A percentile compares a stretch with the other conserved stretches of the same genome.
Evolutionary conservation across 371 early-diverging fungal species (phyloP).

Genomic region (Mucor sp.): DNA sequence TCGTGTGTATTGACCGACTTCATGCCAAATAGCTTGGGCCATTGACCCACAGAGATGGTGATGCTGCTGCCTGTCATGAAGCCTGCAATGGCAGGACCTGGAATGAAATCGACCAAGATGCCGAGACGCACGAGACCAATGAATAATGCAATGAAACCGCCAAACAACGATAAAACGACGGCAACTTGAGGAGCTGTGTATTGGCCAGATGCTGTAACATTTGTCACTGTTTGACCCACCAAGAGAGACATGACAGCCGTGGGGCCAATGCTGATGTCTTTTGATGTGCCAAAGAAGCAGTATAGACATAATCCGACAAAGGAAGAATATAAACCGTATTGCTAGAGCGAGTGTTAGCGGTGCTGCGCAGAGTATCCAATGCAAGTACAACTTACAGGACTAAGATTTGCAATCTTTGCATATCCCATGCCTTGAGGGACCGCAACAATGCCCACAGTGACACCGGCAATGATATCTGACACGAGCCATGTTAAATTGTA

Average conservation of each 20-base stretch:
- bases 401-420: conserved; percentile 82
- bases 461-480: conserved; percentile 82
- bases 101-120: conserved; percentile 85
- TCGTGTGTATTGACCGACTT: conserved; percentile 57
- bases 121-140: conserved; percentile 81
- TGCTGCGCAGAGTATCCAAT: not conserved
- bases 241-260: conserved; percentile 85
- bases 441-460: conserved; percentile 86
- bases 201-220: conserved; percentile 38
- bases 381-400: conserved; percentile 37
- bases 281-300: conserved; percentile 80
- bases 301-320: conserved; percentile 48
- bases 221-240: conserved; percentile 66
- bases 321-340: conserved; percentile 80
- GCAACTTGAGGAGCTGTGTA: conserved; percentile 50
- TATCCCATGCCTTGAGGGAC: conserved; percentile 88
- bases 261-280: conserved; percentile 87
- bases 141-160: conserved; percentile 59
- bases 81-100: conserved; percentile 72
- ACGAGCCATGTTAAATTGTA: conserved; percentile 78
- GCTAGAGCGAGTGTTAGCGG: conserved; percentile 13
- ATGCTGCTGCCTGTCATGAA: conserved; percentile 76
- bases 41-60: conserved; percentile 74
- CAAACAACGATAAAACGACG: conserved; percentile 55
- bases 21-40: conserved; percentile 75